Percentiles rank a stretch among this genome's conserved stretches.
Conservation (phyloP, 345 rosid genomes). For the Eucalyptus regnans region DNA sequence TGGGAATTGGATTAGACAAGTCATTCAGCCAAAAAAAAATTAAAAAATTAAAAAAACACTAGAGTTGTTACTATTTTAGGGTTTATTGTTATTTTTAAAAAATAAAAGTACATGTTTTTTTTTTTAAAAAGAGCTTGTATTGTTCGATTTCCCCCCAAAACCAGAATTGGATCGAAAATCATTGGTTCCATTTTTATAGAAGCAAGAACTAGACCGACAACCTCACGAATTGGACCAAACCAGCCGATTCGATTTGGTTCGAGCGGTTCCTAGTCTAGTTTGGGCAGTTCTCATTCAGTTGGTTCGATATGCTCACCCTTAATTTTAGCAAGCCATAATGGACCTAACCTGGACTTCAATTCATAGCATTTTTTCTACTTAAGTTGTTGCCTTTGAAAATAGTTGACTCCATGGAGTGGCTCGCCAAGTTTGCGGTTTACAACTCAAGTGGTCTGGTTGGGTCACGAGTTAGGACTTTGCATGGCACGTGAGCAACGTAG, state of each 20-base stretch:
- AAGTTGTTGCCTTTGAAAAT: neutral
- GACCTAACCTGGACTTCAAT: neutral
- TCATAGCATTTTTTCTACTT: neutral
- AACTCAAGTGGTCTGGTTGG: neutral
- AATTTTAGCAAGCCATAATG: neutral
- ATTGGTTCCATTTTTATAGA: too few relatives aligned
- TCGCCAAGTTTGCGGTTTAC: neutral
- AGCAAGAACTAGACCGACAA: fast-evolving
- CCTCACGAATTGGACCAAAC: fast-evolving
- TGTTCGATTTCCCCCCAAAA: fast-evolving
- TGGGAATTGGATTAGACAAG: fast-evolving
- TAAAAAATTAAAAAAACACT: fast-evolving
- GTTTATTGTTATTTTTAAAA: too few relatives aligned
- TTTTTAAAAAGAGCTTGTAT: fast-evolving
- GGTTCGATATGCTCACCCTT: too few relatives aligned
- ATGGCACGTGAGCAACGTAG: neutral
- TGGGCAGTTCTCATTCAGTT: too few relatives aligned
- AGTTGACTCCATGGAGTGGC: neutral
- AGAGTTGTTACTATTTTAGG: too few relatives aligned
- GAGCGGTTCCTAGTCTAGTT: fast-evolving
- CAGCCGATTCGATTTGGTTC: fast-evolving
- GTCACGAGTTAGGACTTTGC: neutral
- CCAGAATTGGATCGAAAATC: fast-evolving
- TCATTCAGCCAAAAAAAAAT: too few relatives aligned
- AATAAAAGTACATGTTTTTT: too few relatives aligned